A percentile compares a stretch with the other conserved stretches of the same genome.
phyloP scores from a whole-genome alignment of 441 rosid species.

The Mallotus repandus region DNA sequence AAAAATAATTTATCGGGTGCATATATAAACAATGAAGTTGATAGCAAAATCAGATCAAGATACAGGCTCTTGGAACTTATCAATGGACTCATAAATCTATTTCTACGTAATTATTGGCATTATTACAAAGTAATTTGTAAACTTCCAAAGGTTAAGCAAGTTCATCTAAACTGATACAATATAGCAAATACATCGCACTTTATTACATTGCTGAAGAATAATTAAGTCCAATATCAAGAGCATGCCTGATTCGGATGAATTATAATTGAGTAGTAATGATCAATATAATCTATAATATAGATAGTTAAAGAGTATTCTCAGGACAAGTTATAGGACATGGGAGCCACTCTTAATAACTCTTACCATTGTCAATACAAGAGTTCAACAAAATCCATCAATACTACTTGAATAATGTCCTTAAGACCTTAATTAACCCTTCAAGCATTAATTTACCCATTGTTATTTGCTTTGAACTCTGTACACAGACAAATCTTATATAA shows the following conservation, averaged over 20 bases:
- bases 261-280: background rate
- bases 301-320: slow-evolving; percentile 38
- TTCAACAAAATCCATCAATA: too few relatives aligned
- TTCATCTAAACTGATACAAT: background rate
- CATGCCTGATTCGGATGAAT: background rate
- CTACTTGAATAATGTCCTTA: too few relatives aligned
- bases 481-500: background rate
- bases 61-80: background rate
- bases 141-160: background rate
- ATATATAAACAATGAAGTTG: background rate
- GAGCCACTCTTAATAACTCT: background rate
- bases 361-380: too few relatives aligned
- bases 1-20: background rate
- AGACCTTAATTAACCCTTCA: background rate
- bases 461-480: too few relatives aligned
- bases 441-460: background rate
- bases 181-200: background rate
- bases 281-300: background rate
- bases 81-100: background rate
- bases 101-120: background rate
- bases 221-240: background rate
- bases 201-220: background rate
- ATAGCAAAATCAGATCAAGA: background rate
- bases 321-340: background rate
- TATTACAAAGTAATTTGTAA: background rate